Evolutionary conservation across 257 asterid species (phyloP).

Genomic region (Vinca minor): DNA sequence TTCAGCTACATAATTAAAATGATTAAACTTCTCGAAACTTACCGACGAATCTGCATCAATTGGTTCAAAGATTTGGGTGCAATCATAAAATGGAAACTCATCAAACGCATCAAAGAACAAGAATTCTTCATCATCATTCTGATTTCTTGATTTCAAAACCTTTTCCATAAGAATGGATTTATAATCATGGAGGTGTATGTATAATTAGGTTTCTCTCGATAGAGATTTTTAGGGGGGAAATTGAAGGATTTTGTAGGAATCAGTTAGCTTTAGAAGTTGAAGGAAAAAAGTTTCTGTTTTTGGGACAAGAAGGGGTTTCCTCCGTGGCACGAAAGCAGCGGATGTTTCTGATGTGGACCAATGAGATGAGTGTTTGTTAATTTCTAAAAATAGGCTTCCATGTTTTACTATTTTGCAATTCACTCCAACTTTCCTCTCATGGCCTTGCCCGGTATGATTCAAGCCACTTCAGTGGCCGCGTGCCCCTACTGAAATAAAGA

Average conservation of each 20-base stretch:
- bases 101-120: constrained; percentile 8
- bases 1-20: constrained; percentile 20
- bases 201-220: background rate
- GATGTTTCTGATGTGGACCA: background rate
- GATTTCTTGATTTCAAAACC: background rate
- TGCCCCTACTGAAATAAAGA: too few relatives aligned
- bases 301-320: too few relatives aligned
- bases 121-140: background rate
- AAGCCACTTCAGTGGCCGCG: too few relatives aligned
- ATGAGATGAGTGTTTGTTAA: background rate
- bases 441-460: too few relatives aligned
- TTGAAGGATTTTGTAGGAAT: background rate
- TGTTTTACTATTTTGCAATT: too few relatives aligned
- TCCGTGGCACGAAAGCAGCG: background rate
- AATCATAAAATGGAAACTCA: constrained; percentile 12
- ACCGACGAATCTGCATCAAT: constrained; percentile 4
- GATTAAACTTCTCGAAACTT: constrained; percentile 19
- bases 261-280: too few relatives aligned
- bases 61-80: background rate
- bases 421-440: too few relatives aligned
- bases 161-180: background rate
- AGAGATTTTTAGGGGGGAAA: background rate
- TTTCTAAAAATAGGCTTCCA: too few relatives aligned
- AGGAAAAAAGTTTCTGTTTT: too few relatives aligned
- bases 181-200: background rate